phyloP scores from a whole-genome alignment of 2,329 filamentous ascomycete genomes.

The Ophiostoma ulmi region DNA sequence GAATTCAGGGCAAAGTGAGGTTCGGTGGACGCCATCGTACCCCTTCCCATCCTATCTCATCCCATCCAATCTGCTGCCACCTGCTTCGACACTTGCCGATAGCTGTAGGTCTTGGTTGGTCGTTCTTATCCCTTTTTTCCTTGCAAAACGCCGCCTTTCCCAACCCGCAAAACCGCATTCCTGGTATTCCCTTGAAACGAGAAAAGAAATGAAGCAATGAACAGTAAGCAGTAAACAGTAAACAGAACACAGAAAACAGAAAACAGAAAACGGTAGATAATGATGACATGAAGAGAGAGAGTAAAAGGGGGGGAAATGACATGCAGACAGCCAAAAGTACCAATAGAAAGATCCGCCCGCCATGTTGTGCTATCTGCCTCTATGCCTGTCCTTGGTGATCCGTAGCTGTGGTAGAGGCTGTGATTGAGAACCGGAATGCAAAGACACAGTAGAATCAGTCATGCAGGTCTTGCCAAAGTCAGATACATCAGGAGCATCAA shows the following conservation, averaged over 20 bases:
- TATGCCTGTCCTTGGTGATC: background rate
- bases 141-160: slow-evolving; percentile 4
- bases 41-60: background rate
- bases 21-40: background rate
- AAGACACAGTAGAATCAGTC: background rate
- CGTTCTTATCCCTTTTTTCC: background rate
- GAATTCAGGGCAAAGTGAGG: background rate
- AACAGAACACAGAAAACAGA: background rate
- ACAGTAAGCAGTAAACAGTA: background rate
- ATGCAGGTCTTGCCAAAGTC: no score
- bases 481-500: background rate
- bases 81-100: background rate
- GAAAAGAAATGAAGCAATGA: background rate
- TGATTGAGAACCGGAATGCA: background rate
- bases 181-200: background rate
- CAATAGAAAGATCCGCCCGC: background rate
- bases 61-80: background rate
- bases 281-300: background rate
- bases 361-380: background rate
- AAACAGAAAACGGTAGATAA: background rate
- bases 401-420: background rate
- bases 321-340: background rate
- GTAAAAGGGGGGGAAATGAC: no score
- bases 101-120: background rate
- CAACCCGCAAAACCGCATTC: background rate